Evolutionary conservation across 768 basidiomycete genomes (phyloP).

Genomic region (Auriscalpium orientale): DNA sequence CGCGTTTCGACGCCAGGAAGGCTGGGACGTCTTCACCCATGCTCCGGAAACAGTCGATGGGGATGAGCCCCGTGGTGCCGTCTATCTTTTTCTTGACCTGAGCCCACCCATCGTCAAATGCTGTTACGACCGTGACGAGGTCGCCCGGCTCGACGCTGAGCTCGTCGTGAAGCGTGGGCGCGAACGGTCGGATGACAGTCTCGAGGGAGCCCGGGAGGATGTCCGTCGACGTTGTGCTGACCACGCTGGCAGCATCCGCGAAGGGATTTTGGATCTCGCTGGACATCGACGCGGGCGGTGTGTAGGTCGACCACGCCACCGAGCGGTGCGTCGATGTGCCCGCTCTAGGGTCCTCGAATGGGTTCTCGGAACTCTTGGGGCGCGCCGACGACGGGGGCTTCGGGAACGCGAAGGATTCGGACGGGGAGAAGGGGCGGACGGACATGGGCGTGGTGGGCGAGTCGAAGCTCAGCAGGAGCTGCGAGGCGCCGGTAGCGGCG

Average conservation of each 20-base stretch:
- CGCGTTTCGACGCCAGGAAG: conserved; percentile 43
- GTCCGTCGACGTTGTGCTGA: conserved; percentile 8
- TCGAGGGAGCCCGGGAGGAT: conserved; percentile 36
- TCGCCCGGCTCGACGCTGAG: conserved; percentile 45
- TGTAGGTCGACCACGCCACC: not conserved
- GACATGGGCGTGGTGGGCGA: conserved; percentile 44
- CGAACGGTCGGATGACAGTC: conserved; percentile 47
- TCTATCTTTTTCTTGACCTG: conserved; percentile 38
- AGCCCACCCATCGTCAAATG: conserved; percentile 71
- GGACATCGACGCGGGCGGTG: not conserved
- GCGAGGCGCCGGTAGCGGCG: not conserved
- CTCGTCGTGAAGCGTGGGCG: conserved; percentile 52
- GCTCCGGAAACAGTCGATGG: conserved; percentile 59
- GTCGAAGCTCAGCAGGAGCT: conserved; percentile 20
- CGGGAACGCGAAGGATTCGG: conserved; percentile 64
- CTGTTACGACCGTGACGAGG: conserved; percentile 39
- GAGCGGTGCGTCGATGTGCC: not conserved
- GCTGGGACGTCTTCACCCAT: conserved; percentile 37
- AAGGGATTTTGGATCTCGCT: conserved; percentile 17
- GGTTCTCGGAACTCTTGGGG: not conserved
- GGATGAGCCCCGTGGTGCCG: conserved; percentile 46
- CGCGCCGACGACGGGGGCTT: conserved; percentile 37
- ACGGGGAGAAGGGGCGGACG: conserved; percentile 58
- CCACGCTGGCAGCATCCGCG: conserved; percentile 16
- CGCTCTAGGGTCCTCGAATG: not conserved